These are phyloP conservation scores for Hymenotorrendiella dingleyae DNA, from an alignment of 2,329 filamentous ascomycete species.

Conservation along the genomic window DNA sequence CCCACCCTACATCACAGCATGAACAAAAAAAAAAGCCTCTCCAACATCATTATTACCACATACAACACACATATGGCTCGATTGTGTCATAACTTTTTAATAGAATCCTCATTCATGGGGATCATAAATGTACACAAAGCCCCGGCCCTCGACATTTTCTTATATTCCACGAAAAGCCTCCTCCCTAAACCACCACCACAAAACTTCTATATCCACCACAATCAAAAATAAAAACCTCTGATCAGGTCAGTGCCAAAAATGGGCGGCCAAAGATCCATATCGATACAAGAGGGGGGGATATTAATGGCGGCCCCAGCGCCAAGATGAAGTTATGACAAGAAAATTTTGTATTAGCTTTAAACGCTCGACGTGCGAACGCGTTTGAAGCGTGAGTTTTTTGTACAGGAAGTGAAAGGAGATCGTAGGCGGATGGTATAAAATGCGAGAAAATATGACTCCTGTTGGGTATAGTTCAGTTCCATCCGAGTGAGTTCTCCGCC, in stretches of 20 bases:
- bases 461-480: slow-evolving; percentile 50
- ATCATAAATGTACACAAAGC: slow-evolving; percentile 26
- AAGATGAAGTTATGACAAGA: slow-evolving; percentile 23
- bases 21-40: neutral
- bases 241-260: slow-evolving; percentile 25
- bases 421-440: slow-evolving; percentile 18
- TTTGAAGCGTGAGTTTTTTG: slow-evolving; percentile 17
- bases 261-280: slow-evolving; percentile 16
- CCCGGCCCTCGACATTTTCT: slow-evolving; percentile 2
- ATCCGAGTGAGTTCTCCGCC: slow-evolving; percentile 71
- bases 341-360: slow-evolving; percentile 17
- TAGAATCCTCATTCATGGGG: slow-evolving; percentile 20
- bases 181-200: slow-evolving; percentile 11
- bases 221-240: slow-evolving; percentile 23
- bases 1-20: neutral
- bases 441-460: slow-evolving; percentile 8
- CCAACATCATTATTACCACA: neutral
- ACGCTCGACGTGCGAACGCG: slow-evolving; percentile 16
- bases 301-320: slow-evolving; percentile 27
- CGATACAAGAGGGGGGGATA: slow-evolving; percentile 26
- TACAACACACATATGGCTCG: too few species aligned
- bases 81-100: neutral
- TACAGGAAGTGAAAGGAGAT: slow-evolving; percentile 22
- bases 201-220: too few species aligned
- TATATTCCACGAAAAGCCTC: slow-evolving; percentile 10